Evolutionary conservation across 108 stramenopile species (phyloP).

Genomic region (Mayamaea pseudoterrestris): DNA sequence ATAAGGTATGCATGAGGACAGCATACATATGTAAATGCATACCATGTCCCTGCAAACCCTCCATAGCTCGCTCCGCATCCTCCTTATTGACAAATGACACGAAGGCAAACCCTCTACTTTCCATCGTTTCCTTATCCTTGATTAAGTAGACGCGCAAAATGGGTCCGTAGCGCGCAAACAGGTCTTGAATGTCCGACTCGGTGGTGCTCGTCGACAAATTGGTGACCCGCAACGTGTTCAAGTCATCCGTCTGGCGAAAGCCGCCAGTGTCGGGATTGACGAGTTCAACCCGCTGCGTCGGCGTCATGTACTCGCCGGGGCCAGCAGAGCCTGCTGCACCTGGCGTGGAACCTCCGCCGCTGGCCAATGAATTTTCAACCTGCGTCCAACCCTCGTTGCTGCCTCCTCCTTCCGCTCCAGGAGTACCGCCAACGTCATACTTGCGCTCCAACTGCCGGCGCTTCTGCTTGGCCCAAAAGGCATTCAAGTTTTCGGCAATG

Average conservation of each 20-base stretch:
- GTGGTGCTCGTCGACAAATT: slow-evolving; percentile 95
- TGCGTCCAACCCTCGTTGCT: slow-evolving; percentile 19
- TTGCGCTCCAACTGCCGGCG: slow-evolving; percentile 71
- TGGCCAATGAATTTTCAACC: too few species aligned
- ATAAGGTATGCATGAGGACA: too few species aligned
- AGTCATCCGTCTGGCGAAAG: slow-evolving; percentile 61
- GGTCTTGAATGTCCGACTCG: slow-evolving; percentile 90
- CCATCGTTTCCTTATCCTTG: slow-evolving; percentile 89
- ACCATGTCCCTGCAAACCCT: slow-evolving; percentile 87
- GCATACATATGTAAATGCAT: too few species aligned
- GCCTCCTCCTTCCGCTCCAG: slow-evolving; percentile 34
- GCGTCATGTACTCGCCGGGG: slow-evolving; percentile 27
- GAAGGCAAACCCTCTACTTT: slow-evolving; percentile 90
- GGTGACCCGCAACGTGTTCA: slow-evolving; percentile 94
- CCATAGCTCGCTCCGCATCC: slow-evolving; percentile 91
- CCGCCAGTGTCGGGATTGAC: slow-evolving; percentile 1
- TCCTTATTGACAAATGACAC: slow-evolving; percentile 83
- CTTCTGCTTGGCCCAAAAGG: slow-evolving; percentile 85
- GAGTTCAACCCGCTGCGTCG: slow-evolving; percentile 7
- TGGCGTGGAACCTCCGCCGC: background rate
- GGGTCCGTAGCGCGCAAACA: slow-evolving; percentile 88
- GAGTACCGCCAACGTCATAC: slow-evolving; percentile 57
- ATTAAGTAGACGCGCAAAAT: slow-evolving; percentile 94
- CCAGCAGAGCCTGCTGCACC: slow-evolving; percentile 46
- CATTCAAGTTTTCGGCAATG: slow-evolving; percentile 69